A percentile compares a stretch with the other conserved stretches of the same genome.
These are phyloP conservation scores for Hirschioporus abietinus DNA, from an alignment of 768 basidiomycete genomes.

Conservation along the genomic window DNA sequence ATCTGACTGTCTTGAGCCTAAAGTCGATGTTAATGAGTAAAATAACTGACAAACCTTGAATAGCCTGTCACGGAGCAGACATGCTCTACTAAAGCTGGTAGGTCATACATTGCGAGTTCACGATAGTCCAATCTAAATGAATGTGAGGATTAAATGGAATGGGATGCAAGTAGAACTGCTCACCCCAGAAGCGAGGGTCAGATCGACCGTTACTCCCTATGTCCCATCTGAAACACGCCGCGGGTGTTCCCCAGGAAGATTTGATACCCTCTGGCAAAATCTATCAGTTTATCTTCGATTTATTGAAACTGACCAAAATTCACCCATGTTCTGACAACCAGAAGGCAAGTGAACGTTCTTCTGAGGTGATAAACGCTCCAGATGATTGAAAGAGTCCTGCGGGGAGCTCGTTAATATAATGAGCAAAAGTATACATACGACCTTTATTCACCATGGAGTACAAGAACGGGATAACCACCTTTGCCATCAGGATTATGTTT, in stretches of 20 bases:
- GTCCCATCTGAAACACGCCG: conserved; percentile 44
- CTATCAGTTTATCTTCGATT: not conserved
- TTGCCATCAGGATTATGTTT: conserved; percentile 21
- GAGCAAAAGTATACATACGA: not conserved
- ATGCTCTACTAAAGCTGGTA: conserved; percentile 44
- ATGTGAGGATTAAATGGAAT: too few species aligned
- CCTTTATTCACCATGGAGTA: conserved; percentile 29
- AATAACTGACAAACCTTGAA: conserved; percentile 36
- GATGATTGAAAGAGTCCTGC: conserved; percentile 38
- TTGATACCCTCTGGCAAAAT: conserved; percentile 29
- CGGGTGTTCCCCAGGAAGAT: conserved; percentile 38
- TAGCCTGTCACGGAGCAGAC: conserved; percentile 37
- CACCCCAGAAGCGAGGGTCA: conserved; percentile 44
- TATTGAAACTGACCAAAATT: not conserved
- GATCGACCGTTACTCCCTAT: conserved; percentile 31
- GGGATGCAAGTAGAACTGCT: conserved; percentile 5
- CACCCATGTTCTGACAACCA: conserved; percentile 43
- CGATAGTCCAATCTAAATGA: conserved; percentile 42
- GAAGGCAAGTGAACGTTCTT: conserved; percentile 42
- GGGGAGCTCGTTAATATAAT: not conserved
- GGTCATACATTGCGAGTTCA: conserved; percentile 42
- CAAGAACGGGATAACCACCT: conserved; percentile 38
- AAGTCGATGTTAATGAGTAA: too few species aligned
- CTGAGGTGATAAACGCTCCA: conserved; percentile 42
- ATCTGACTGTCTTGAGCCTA: conserved; percentile 23